Conservation (phyloP, 78 protist species). For the Dictyostelium capitatum region DNA sequence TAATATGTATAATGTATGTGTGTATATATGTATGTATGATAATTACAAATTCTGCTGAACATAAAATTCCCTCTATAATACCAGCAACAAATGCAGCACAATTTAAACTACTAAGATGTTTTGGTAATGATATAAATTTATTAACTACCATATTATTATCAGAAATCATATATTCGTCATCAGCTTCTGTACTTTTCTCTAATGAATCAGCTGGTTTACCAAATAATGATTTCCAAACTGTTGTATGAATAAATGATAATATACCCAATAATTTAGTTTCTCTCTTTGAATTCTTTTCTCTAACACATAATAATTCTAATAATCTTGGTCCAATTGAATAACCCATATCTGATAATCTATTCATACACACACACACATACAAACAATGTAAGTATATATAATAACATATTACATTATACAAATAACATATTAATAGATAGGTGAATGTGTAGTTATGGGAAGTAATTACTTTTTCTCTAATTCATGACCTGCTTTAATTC, state of each 20-base stretch:
- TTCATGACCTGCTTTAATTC: constrained; percentile 87
- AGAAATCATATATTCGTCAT: constrained; percentile 88
- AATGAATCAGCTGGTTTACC: constrained; percentile 92
- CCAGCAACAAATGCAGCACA: constrained; percentile 94
- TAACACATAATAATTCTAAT: constrained; percentile 82
- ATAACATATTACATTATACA: not conserved
- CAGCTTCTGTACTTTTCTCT: constrained; percentile 78
- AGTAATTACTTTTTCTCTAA: constrained; percentile 83
- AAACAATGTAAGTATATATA: not conserved
- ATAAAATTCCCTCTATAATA: constrained; percentile 88
- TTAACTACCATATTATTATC: constrained; percentile 78
- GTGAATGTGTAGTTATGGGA: not conserved
- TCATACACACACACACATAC: not conserved
- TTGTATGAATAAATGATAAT: constrained; percentile 84
- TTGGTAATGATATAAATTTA: constrained; percentile 87
- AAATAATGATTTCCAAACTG: constrained; percentile 92
- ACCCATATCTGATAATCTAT: constrained; percentile 91
- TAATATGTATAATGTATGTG: not conserved
- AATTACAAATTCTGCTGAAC: constrained; percentile 87
- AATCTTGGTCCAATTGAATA: constrained; percentile 88
- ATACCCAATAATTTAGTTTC: constrained; percentile 90
- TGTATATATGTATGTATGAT: not conserved
- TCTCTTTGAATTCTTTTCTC: constrained; percentile 87
- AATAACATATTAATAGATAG: not conserved
- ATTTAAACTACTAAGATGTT: constrained; percentile 76